These are phyloP conservation scores for Exophiala dermatitidis DNA, from an alignment of 2,329 filamentous ascomycete species.

Conservation along the genomic window DNA sequence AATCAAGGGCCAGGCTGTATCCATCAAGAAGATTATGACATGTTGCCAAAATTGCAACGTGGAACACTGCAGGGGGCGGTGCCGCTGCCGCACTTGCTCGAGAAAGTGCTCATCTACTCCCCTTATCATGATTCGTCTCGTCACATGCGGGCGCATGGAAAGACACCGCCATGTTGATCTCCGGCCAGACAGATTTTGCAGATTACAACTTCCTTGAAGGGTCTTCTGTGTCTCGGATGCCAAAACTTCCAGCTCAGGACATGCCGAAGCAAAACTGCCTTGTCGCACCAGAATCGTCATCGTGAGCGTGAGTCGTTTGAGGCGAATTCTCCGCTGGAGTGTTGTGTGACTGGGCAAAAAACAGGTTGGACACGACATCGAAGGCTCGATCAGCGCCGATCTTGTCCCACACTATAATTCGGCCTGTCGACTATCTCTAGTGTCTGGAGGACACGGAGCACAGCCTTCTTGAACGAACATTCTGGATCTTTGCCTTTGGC, in stretches of 20 bases:
- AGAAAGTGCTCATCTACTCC: neutral
- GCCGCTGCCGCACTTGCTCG: too few relatives aligned
- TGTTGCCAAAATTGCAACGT: neutral
- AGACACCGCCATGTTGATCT: too few relatives aligned
- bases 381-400: neutral
- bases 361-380: constrained; percentile 1
- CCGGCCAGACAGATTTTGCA: too few relatives aligned
- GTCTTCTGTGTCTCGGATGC: too few relatives aligned
- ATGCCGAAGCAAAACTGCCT: too few relatives aligned
- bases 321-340: constrained; percentile 8
- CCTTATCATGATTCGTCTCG: constrained; percentile 14
- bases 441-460: neutral
- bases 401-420: constrained; percentile 5
- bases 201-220: too few relatives aligned
- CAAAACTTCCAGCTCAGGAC: too few relatives aligned
- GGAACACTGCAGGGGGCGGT: neutral
- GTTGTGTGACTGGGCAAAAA: constrained; percentile 4
- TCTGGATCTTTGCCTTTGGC: constrained; percentile 10
- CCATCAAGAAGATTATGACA: neutral
- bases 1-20: neutral
- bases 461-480: constrained; percentile 1
- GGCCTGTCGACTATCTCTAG: neutral
- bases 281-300: neutral
- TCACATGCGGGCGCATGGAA: neutral
- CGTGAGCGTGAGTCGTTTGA: neutral